Percentiles rank a stretch among this genome's conserved stretches.
These are phyloP conservation scores for Blepharisma stoltei DNA, from an alignment of 73 alveolate species.

Conservation along the genomic window DNA sequence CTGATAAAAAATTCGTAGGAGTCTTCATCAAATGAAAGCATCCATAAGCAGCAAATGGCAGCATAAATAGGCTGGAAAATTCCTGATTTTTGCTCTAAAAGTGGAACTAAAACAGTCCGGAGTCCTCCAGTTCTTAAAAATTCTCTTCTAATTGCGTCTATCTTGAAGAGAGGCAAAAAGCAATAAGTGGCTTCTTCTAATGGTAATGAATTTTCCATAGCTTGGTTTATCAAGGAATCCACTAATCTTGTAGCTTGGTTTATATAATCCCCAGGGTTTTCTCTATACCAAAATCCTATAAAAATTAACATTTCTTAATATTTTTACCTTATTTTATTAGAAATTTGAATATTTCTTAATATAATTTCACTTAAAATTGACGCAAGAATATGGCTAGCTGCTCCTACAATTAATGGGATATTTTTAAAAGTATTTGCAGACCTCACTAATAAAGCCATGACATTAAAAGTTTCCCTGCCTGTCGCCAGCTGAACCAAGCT, in stretches of 20 bases:
- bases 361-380: constrained; percentile 1
- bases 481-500: not conserved
- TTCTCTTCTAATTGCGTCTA: not conserved
- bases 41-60: constrained; percentile 8
- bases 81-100: not conserved
- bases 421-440: not conserved
- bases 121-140: constrained; percentile 25
- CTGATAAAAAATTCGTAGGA: constrained; percentile 2
- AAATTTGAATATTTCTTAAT: too few relatives aligned
- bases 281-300: too few relatives aligned
- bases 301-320: too few relatives aligned
- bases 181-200: constrained; percentile 5
- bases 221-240: constrained; percentile 9
- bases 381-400: not conserved
- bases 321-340: too few relatives aligned
- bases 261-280: not conserved
- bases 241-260: constrained; percentile 3
- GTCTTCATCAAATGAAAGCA: not conserved
- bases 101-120: not conserved
- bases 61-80: not conserved
- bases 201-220: not conserved
- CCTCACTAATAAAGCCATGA: not conserved
- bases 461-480: not conserved
- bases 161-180: constrained; percentile 9
- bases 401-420: not conserved